These are phyloP conservation scores for Colletotrichum ledebouriae DNA, from an alignment of 2,329 filamentous ascomycete genomes.

Conservation along the genomic window DNA sequence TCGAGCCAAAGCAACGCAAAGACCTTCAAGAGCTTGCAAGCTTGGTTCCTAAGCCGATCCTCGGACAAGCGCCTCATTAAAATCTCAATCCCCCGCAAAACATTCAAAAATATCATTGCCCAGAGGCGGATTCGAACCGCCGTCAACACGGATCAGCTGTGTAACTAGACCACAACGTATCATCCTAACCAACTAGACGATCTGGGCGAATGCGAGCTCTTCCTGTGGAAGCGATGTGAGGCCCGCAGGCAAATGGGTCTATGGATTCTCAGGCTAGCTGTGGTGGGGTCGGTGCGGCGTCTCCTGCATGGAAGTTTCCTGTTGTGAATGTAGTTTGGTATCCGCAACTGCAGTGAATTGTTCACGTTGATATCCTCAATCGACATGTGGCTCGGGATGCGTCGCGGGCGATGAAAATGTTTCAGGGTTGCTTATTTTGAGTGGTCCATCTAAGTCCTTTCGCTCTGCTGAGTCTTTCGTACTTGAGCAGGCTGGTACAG, in stretches of 20 bases:
- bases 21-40: background rate
- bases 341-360: background rate
- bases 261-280: slow-evolving; percentile 2
- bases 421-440: too few species aligned
- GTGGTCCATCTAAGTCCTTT: too few species aligned
- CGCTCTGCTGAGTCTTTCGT: too few species aligned
- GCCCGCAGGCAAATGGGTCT: background rate
- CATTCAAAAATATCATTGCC: slow-evolving; percentile 11
- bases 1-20: background rate
- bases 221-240: slow-evolving; percentile 10
- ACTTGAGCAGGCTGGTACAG: too few species aligned
- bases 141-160: slow-evolving; percentile 38
- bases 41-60: background rate
- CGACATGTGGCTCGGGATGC: too few species aligned
- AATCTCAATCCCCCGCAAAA: background rate
- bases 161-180: slow-evolving; percentile 38
- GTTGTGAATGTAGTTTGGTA: background rate
- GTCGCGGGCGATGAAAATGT: too few species aligned
- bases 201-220: slow-evolving; percentile 32
- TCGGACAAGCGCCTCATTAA: background rate
- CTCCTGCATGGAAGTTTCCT: background rate
- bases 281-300: background rate
- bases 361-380: too few species aligned
- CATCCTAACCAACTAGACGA: slow-evolving; percentile 42
- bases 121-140: slow-evolving; percentile 41